These are phyloP conservation scores for Psilocybe mexicana DNA, from an alignment of 1,284 basidiomycete genomes.

Conservation along the genomic window DNA sequence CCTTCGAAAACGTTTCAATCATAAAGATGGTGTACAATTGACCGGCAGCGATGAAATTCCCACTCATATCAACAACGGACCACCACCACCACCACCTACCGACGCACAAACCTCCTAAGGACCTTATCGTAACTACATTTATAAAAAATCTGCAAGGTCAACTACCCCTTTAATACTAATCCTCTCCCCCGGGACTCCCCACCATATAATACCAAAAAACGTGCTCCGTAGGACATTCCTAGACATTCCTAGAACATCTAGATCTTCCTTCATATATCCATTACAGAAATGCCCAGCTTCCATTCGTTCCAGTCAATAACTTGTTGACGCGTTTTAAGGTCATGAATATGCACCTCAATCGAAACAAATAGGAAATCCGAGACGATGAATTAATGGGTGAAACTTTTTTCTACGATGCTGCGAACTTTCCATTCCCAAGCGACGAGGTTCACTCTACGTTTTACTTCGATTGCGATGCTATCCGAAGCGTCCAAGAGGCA, in stretches of 20 bases:
- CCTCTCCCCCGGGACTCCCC: neutral
- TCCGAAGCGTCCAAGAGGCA: constrained; percentile 56
- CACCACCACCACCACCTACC: neutral
- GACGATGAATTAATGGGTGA: constrained; percentile 29
- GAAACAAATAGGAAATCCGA: neutral
- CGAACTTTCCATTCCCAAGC: constrained; percentile 74
- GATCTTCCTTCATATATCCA: neutral
- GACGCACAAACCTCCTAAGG: neutral
- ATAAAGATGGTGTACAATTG: constrained; percentile 13
- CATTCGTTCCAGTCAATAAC: too few species aligned
- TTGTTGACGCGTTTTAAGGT: neutral
- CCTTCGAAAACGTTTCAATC: constrained; percentile 53
- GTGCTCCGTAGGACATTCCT: neutral
- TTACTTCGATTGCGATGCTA: constrained; percentile 60
- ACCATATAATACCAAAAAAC: neutral
- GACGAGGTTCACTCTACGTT: constrained; percentile 69
- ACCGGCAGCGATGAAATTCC: constrained; percentile 13
- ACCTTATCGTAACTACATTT: neutral
- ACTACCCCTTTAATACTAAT: neutral
- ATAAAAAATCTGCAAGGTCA: neutral
- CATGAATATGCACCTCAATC: too few species aligned
- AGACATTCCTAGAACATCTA: neutral
- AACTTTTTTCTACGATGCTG: constrained; percentile 55
- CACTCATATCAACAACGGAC: constrained; percentile 3
- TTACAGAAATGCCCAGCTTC: too few species aligned